These are phyloP conservation scores for Cladosporium austrohemisphaericum DNA, from an alignment of 2,329 filamentous ascomycete species.

Conservation along the genomic window DNA sequence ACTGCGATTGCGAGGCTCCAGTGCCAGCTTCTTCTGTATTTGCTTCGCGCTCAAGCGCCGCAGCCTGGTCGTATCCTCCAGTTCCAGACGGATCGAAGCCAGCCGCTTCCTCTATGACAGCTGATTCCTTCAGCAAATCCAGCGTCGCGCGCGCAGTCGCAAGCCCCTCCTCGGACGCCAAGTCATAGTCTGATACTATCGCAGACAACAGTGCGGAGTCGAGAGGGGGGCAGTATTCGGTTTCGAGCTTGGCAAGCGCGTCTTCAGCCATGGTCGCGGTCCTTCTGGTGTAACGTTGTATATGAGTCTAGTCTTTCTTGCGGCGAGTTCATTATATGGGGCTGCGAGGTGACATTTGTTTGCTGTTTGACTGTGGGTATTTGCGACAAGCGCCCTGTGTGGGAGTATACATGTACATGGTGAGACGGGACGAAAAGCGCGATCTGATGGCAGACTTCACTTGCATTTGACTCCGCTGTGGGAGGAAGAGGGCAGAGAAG, in stretches of 20 bases:
- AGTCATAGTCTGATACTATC: slow-evolving; percentile 70
- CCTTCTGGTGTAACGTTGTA: not conserved
- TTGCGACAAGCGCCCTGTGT: not conserved
- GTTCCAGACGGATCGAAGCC: slow-evolving; percentile 77
- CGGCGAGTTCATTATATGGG: not conserved
- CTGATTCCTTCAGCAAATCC: slow-evolving; percentile 61
- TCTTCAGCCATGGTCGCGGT: slow-evolving; percentile 28
- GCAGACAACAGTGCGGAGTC: slow-evolving; percentile 75
- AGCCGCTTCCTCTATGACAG: slow-evolving; percentile 63
- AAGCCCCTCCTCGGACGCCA: slow-evolving; percentile 52
- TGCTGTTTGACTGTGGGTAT: not conserved
- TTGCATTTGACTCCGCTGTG: too few species aligned
- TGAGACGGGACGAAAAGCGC: not conserved
- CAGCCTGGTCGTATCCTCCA: slow-evolving; percentile 40
- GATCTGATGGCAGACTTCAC: not conserved
- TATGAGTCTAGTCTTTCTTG: not conserved
- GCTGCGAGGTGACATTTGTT: not conserved
- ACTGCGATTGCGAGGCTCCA: slow-evolving; percentile 37
- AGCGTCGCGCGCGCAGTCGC: slow-evolving; percentile 57
- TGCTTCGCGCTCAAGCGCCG: slow-evolving; percentile 17
- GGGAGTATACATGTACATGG: not conserved
- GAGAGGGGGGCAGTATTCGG: slow-evolving; percentile 68
- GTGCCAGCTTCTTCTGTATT: slow-evolving; percentile 36
- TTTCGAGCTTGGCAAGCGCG: slow-evolving; percentile 43
- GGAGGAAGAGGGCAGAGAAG: too few species aligned